Conservation (phyloP, 805 yeast genomes). For the Blastobotrys muscicola region DNA sequence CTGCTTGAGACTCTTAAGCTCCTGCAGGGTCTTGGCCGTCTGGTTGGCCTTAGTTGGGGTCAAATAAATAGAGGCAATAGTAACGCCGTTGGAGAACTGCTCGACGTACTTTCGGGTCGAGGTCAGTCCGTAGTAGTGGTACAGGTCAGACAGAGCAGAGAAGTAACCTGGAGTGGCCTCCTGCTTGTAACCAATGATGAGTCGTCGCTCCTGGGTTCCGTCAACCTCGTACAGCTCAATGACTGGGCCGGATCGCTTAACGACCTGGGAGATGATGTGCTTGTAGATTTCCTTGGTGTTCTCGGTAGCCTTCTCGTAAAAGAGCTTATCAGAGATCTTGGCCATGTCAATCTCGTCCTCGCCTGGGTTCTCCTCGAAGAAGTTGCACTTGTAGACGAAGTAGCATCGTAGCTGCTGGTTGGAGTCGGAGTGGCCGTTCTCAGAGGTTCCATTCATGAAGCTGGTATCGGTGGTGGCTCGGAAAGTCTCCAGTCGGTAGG, state of each 20-base stretch:
- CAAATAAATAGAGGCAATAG: slow-evolving; percentile 80
- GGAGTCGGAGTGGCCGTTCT: slow-evolving; percentile 7
- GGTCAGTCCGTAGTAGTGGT: slow-evolving; percentile 77
- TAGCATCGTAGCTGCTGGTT: slow-evolving; percentile 53
- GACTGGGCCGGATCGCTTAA: slow-evolving; percentile 78
- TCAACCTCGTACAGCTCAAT: slow-evolving; percentile 78
- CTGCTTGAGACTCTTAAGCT: slow-evolving; percentile 20
- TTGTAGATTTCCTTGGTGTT: slow-evolving; percentile 75
- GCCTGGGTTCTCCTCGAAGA: slow-evolving; percentile 27
- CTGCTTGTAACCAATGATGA: slow-evolving; percentile 81
- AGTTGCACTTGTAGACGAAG: slow-evolving; percentile 72
- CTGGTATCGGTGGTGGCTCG: slow-evolving; percentile 39
- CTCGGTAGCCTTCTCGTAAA: slow-evolving; percentile 63
- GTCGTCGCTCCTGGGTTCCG: slow-evolving; percentile 72
- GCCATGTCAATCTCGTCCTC: slow-evolving; percentile 43
- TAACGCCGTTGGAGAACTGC: slow-evolving; percentile 81
- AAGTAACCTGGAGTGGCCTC: slow-evolving; percentile 78
- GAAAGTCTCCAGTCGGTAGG: slow-evolving; percentile 71
- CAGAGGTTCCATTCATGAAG: slow-evolving; percentile 5
- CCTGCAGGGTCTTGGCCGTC: slow-evolving; percentile 26
- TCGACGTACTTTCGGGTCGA: slow-evolving; percentile 89
- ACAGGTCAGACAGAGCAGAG: slow-evolving; percentile 77
- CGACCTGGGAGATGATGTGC: slow-evolving; percentile 59
- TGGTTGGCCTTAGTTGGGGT: slow-evolving; percentile 46
- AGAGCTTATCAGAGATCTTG: slow-evolving; percentile 68